Conservation (phyloP, 768 basidiomycete species). For the Amanita molliuscula region DNA sequence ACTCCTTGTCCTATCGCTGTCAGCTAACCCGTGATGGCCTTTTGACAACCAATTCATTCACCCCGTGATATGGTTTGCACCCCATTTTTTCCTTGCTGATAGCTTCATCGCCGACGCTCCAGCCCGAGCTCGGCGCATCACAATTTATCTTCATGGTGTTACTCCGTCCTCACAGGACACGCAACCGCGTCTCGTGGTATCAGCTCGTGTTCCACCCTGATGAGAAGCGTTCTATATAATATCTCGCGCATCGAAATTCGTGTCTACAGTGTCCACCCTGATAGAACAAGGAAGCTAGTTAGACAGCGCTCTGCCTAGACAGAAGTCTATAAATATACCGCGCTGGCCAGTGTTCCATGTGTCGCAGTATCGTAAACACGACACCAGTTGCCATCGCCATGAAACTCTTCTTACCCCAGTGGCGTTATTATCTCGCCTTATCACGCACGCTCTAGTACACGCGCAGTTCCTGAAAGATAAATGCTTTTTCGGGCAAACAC, state of each 20-base stretch:
- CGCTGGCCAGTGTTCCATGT: too few relatives aligned
- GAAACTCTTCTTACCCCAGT: neutral
- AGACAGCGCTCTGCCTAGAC: too few relatives aligned
- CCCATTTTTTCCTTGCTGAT: neutral
- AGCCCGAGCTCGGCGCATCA: neutral
- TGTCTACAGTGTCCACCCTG: too few relatives aligned
- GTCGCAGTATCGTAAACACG: too few relatives aligned
- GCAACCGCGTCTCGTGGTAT: too few relatives aligned
- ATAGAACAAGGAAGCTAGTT: too few relatives aligned
- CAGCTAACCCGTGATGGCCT: neutral
- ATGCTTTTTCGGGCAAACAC: neutral
- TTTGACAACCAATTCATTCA: neutral
- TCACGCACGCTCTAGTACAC: neutral
- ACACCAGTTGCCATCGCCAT: too few relatives aligned
- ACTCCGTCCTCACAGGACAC: neutral
- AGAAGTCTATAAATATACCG: too few relatives aligned
- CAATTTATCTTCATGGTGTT: neutral
- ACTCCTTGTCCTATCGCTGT: neutral
- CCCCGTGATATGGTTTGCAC: conserved; percentile 2
- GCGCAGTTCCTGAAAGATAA: neutral
- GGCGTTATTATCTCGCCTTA: neutral
- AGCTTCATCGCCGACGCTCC: neutral
- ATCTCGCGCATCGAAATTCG: too few relatives aligned
- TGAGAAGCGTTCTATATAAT: too few relatives aligned
- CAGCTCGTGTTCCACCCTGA: too few relatives aligned